Evolutionary conservation across 2,329 filamentous ascomycete species (phyloP).

Genomic region (Xylariales sp.): DNA sequence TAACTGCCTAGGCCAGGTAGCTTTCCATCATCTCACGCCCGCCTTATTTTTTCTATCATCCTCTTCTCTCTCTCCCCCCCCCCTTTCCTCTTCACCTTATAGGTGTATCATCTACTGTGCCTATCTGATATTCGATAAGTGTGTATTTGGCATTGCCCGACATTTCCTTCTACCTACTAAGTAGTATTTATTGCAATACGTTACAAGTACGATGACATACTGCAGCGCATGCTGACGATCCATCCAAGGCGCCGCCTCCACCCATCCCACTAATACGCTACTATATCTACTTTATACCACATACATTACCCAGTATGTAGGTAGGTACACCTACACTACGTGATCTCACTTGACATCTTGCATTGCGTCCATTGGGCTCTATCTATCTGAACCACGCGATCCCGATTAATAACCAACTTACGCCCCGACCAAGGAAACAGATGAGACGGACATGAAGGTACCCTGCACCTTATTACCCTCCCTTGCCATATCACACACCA

Average conservation of each 20-base stretch:
- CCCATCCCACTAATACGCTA: neutral
- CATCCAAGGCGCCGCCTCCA: conserved; percentile 4
- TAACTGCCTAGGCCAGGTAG: neutral
- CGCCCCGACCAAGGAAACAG: neutral
- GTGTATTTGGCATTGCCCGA: neutral
- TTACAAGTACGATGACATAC: neutral
- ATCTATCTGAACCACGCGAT: conserved; percentile 18
- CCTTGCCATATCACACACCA: conserved; percentile 12
- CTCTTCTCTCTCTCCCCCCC: neutral
- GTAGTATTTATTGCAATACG: neutral
- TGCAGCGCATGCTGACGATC: neutral
- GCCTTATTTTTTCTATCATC: neutral
- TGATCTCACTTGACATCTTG: conserved; percentile 8
- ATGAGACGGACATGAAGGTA: conserved; percentile 24
- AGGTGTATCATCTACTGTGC: neutral
- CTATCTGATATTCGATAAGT: neutral
- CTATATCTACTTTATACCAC: neutral
- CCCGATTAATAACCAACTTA: conserved; percentile 21
- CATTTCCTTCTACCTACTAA: neutral
- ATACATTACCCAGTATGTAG: neutral
- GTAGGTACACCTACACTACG: neutral
- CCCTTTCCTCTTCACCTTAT: neutral
- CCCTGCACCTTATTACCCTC: conserved; percentile 1
- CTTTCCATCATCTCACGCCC: conserved; percentile 11
- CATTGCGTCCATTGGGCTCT: conserved; percentile 4